A percentile compares a stretch with the other conserved stretches of the same genome.
Evolutionary conservation across 164 flowering plant genomes (phyloP).

Genomic region (Tetrastigma voinierianum): DNA sequence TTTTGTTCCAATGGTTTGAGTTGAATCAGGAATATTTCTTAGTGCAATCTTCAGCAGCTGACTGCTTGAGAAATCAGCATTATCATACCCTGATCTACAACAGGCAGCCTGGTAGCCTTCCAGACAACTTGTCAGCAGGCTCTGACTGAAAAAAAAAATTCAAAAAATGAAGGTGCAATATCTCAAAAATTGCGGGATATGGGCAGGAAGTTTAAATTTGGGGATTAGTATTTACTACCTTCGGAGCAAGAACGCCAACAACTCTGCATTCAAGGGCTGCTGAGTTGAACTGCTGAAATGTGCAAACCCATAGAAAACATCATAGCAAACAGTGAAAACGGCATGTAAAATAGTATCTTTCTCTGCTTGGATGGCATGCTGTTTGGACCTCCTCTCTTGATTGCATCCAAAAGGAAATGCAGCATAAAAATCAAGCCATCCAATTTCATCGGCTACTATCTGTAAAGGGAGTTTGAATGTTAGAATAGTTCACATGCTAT

Average conservation of each 20-base stretch:
- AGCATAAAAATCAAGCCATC: conserved; percentile 65
- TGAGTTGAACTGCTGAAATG: conserved; percentile 48
- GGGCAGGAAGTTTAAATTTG: background rate
- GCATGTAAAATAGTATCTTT: conserved; percentile 55
- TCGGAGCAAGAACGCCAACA: conserved; percentile 43
- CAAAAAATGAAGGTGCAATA: no score
- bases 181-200: no score
- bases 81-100: conserved; percentile 45
- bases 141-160: conserved; percentile 46
- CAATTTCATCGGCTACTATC: conserved; percentile 67
- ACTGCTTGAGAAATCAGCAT: conserved; percentile 25
- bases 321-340: conserved; percentile 53
- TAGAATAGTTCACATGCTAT: background rate
- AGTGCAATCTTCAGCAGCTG: conserved; percentile 28
- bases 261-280: conserved; percentile 38
- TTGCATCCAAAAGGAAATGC: conserved; percentile 16
- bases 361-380: conserved; percentile 56
- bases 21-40: conserved; percentile 15
- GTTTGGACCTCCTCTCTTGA: conserved; percentile 43
- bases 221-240: conserved; percentile 34
- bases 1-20: conserved; percentile 9
- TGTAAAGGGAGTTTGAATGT: conserved; percentile 16
- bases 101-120: conserved; percentile 66
- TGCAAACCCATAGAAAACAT: conserved; percentile 56
- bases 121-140: conserved; percentile 44